phyloP scores from a whole-genome alignment of 1,284 basidiomycete species.

The Ceratobasidium sp. region DNA sequence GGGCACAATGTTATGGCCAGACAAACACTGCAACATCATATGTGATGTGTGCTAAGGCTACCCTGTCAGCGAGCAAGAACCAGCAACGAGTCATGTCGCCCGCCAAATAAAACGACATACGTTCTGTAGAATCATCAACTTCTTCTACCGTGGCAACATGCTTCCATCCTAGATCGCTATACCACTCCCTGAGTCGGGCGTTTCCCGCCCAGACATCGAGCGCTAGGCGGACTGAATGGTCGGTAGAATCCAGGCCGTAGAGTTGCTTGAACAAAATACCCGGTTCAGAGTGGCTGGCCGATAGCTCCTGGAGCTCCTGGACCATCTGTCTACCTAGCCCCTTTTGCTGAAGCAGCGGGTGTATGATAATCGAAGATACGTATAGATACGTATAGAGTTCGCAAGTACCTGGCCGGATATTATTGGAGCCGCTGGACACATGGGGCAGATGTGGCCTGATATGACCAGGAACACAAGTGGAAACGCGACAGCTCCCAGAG shows the following conservation, averaged over 20 bases:
- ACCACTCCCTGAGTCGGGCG: background rate
- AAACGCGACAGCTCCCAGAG: slow-evolving; percentile 9
- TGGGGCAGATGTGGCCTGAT: slow-evolving; percentile 2
- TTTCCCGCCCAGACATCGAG: slow-evolving; percentile 25
- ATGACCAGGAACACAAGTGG: background rate
- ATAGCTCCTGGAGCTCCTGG: slow-evolving; percentile 8
- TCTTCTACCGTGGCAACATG: slow-evolving; percentile 16
- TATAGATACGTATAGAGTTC: background rate
- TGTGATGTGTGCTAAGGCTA: slow-evolving; percentile 3
- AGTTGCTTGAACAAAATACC: background rate
- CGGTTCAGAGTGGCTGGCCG: background rate
- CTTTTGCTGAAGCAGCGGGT: slow-evolving; percentile 8
- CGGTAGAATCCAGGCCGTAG: background rate
- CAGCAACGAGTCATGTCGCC: too few relatives aligned
- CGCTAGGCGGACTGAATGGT: background rate
- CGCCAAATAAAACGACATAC: background rate
- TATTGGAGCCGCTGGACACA: background rate
- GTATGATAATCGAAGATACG: slow-evolving; percentile 13
- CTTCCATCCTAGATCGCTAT: slow-evolving; percentile 1
- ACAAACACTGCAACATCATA: slow-evolving; percentile 23
- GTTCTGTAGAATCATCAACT: background rate
- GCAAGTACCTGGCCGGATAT: too few relatives aligned
- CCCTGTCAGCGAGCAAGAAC: too few relatives aligned
- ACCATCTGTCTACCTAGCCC: slow-evolving; percentile 11
- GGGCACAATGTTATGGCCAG: background rate